Evolutionary conservation across 495 filamentous ascomycete species (phyloP).

Genomic region (Neurospora sp.): DNA sequence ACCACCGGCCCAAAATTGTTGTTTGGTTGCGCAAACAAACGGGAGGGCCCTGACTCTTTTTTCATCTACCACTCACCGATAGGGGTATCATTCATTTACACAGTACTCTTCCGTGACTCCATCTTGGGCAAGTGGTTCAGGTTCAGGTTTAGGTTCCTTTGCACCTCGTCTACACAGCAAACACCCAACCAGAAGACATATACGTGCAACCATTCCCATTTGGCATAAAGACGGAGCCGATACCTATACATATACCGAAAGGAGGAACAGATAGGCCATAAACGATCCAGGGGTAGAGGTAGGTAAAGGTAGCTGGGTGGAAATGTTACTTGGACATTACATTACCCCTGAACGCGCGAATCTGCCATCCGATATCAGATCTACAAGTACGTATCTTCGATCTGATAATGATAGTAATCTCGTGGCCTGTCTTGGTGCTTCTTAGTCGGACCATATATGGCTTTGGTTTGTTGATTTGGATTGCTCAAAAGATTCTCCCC

Average conservation of each 20-base stretch:
- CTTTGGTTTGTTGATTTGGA: not conserved
- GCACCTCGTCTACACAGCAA: not conserved
- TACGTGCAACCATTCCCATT: not conserved
- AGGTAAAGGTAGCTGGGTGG: not conserved
- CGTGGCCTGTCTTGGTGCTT: not conserved
- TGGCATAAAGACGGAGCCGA: not conserved
- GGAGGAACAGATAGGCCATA: not conserved
- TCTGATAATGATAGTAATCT: not conserved
- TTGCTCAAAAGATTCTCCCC: not conserved
- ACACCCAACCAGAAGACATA: not conserved
- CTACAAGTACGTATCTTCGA: not conserved
- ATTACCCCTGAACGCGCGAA: not conserved
- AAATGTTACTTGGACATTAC: not conserved
- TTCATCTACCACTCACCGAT: not conserved
- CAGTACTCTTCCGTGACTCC: not conserved
- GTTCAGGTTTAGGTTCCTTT: not conserved
- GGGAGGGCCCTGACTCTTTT: not conserved
- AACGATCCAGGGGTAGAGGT: not conserved
- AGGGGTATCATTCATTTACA: not conserved
- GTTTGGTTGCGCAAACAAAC: not conserved
- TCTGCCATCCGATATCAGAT: not conserved
- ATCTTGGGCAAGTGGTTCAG: not conserved
- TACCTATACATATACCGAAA: not conserved
- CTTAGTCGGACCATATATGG: not conserved
- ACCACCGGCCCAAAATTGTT: not conserved